Percentiles rank a stretch among this genome's conserved stretches.
phyloP scores from a whole-genome alignment of 352 stramenopile genomes.

The Elongisporangium anandrum region DNA sequence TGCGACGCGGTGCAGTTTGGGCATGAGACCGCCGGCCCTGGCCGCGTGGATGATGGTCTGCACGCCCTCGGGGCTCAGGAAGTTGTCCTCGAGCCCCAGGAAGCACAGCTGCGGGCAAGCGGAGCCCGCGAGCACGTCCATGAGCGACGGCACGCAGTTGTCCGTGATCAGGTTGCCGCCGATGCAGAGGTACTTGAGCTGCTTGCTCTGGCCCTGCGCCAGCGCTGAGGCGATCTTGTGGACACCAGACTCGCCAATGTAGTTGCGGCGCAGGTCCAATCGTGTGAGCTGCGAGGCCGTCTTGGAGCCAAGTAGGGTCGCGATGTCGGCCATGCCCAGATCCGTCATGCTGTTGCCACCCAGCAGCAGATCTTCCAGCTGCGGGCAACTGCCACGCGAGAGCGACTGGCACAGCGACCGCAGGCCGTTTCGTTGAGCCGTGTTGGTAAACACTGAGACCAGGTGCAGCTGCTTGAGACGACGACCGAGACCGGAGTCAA shows the following conservation, averaged over 20 bases:
- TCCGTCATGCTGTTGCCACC: constrained; percentile 68
- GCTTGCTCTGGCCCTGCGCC: constrained; percentile 9
- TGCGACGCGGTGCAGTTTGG: constrained; percentile 73
- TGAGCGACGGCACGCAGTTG: constrained; percentile 55
- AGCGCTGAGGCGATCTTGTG: constrained; percentile 33
- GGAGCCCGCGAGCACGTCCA: constrained; percentile 26
- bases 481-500: constrained; percentile 30
- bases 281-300: constrained; percentile 31
- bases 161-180: constrained; percentile 81
- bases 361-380: constrained; percentile 51
- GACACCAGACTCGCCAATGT: constrained; percentile 61
- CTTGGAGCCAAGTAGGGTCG: constrained; percentile 28
- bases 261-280: constrained; percentile 66
- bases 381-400: constrained; percentile 35
- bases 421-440: constrained; percentile 42
- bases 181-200: constrained; percentile 69
- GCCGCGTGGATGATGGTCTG: constrained; percentile 60
- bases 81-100: constrained; percentile 80
- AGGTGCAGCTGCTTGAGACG: constrained; percentile 55
- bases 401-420: constrained; percentile 37
- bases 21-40: constrained; percentile 74
- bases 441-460: constrained; percentile 72
- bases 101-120: constrained; percentile 53
- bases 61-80: constrained; percentile 57
- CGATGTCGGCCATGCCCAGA: constrained; percentile 41